Evolutionary conservation across 2,329 filamentous ascomycete genomes (phyloP).

Genomic region (Sporothrix pallida): DNA sequence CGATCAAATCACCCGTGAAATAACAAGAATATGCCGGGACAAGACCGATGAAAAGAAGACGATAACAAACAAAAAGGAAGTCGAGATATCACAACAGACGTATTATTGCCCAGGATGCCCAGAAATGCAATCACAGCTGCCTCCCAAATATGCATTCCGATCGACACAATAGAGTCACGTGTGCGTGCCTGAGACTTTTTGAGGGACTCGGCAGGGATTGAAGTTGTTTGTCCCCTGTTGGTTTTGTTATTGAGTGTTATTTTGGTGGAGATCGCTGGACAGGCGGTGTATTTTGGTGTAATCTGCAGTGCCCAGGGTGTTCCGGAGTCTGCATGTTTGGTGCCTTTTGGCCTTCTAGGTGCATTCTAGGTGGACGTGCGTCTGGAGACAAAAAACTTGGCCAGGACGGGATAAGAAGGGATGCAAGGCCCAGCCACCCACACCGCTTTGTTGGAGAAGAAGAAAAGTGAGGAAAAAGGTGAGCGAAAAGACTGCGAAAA

Average conservation of each 20-base stretch:
- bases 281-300: constrained; percentile 21
- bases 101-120: constrained; percentile 22
- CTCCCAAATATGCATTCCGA: neutral
- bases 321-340: neutral
- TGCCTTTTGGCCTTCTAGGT: neutral
- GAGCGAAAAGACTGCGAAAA: neutral
- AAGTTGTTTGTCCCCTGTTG: no score
- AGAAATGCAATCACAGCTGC: constrained; percentile 20
- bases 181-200: neutral
- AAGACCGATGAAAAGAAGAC: neutral
- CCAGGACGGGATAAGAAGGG: constrained; percentile 27
- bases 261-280: constrained; percentile 22
- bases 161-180: neutral
- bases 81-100: neutral
- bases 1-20: neutral
- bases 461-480: neutral
- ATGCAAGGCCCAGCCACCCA: constrained; percentile 27
- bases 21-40: constrained; percentile 1
- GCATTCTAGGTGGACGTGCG: neutral
- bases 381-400: constrained; percentile 1
- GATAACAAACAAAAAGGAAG: neutral
- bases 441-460: constrained; percentile 24
- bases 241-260: neutral
- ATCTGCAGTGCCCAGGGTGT: neutral
- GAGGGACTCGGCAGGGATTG: constrained; percentile 1